These are phyloP conservation scores for Dissoconium aciculare DNA, from an alignment of 2,329 filamentous ascomycete species.

Conservation along the genomic window DNA sequence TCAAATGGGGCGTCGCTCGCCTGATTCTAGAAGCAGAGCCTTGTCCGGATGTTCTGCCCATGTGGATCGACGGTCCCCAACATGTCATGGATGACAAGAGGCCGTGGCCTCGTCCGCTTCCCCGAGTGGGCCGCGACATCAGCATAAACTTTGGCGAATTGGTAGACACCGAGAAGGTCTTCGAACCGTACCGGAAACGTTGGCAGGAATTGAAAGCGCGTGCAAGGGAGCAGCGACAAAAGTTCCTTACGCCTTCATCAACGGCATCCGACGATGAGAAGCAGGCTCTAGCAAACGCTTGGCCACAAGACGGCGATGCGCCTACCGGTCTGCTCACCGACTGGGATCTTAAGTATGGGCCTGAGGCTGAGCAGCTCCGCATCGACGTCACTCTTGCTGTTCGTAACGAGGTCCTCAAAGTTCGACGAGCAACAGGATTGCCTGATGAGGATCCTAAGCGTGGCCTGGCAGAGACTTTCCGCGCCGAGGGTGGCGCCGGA, in stretches of 20 bases:
- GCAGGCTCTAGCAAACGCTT: not conserved
- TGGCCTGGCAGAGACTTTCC: slow-evolving; percentile 69
- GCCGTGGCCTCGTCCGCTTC: slow-evolving; percentile 63
- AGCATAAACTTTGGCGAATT: slow-evolving; percentile 65
- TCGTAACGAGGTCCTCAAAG: slow-evolving; percentile 63
- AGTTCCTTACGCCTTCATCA: not conserved
- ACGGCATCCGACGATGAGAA: not conserved
- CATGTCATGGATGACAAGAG: slow-evolving; percentile 76
- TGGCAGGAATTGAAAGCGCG: slow-evolving; percentile 55
- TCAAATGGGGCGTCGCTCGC: slow-evolving; percentile 92
- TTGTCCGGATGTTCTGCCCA: slow-evolving; percentile 75
- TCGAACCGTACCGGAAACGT: slow-evolving; percentile 58
- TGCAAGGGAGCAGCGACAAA: slow-evolving; percentile 32
- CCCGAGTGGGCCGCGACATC: slow-evolving; percentile 56
- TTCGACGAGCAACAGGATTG: slow-evolving; percentile 56
- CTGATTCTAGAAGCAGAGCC: slow-evolving; percentile 82
- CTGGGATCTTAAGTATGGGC: slow-evolving; percentile 50
- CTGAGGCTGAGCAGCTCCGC: slow-evolving; percentile 62
- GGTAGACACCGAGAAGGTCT: slow-evolving; percentile 56
- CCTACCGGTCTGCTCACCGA: slow-evolving; percentile 47
- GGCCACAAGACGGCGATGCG: not conserved
- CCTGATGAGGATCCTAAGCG: slow-evolving; percentile 67
- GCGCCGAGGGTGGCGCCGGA: slow-evolving; percentile 37
- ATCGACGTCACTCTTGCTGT: slow-evolving; percentile 68
- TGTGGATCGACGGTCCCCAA: slow-evolving; percentile 87